A percentile compares a stretch with the other conserved stretches of the same genome.
Evolutionary conservation across 1,284 basidiomycete genomes (phyloP).

Genomic region (Chalciporus sp.): DNA sequence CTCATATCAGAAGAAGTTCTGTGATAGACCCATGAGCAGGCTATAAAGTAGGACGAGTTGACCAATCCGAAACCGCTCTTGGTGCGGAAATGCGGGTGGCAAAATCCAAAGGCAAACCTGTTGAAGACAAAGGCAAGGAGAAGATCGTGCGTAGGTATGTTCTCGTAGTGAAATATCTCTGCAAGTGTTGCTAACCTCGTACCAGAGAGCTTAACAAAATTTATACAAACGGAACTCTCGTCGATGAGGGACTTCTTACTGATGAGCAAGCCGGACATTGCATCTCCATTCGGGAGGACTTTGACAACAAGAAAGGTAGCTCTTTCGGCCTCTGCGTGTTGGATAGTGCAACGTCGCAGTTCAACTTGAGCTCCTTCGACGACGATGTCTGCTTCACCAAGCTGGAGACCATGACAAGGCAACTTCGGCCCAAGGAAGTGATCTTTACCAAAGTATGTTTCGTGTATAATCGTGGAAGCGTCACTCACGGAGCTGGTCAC

Average conservation of each 20-base stretch:
- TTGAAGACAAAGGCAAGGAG: conserved; percentile 54
- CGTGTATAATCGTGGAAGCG: conserved; percentile 1
- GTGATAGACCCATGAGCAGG: conserved; percentile 47
- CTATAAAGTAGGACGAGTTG: conserved; percentile 96
- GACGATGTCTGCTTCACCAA: conserved; percentile 93
- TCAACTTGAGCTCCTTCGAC: conserved; percentile 87
- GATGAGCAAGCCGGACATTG: conserved; percentile 97
- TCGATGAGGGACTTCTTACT: conserved; percentile 86
- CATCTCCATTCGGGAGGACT: conserved; percentile 81
- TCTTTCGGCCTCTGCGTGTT: conserved; percentile 92
- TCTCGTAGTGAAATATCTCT: conserved; percentile 2
- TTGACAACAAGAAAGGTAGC: conserved; percentile 47
- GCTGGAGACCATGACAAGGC: conserved; percentile 92
- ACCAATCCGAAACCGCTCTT: conserved; percentile 93
- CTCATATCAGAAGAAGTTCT: not conserved
- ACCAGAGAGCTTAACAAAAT: conserved; percentile 91
- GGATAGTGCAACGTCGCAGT: conserved; percentile 96
- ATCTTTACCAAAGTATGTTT: conserved; percentile 82
- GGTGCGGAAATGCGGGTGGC: conserved; percentile 82
- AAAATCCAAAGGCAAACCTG: conserved; percentile 65
- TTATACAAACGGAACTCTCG: conserved; percentile 95
- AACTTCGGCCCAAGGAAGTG: conserved; percentile 91
- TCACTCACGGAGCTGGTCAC: conserved; percentile 4
- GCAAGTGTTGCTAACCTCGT: conserved; percentile 3
- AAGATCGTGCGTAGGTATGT: conserved; percentile 79